Evolutionary conservation across 1,139 yeast species (phyloP).

Genomic region (Pichia sp.): DNA sequence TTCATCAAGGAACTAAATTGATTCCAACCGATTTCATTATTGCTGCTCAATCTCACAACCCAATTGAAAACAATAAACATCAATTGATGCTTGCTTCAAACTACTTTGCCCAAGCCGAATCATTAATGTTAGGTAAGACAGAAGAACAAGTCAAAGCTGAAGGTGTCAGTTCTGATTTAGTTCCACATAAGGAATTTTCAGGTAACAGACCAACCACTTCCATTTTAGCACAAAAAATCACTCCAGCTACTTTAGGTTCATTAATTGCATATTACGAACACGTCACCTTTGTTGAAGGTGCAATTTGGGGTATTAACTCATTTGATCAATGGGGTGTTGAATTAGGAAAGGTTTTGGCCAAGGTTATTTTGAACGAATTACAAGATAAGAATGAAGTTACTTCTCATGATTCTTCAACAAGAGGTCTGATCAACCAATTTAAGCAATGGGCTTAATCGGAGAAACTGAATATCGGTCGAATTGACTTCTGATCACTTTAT

Average conservation of each 20-base stretch:
- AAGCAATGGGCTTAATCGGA: constrained; percentile 52
- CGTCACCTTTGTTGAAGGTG: constrained; percentile 96
- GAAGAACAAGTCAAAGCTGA: constrained; percentile 78
- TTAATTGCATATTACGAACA: constrained; percentile 97
- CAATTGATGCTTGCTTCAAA: constrained; percentile 97
- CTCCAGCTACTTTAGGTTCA: constrained; percentile 94
- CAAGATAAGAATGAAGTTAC: constrained; percentile 48
- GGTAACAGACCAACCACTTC: constrained; percentile 99
- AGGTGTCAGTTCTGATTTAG: constrained; percentile 78
- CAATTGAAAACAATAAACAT: constrained; percentile 87
- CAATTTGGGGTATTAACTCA: constrained; percentile 98
- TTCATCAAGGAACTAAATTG: constrained; percentile 97
- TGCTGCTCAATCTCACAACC: constrained; percentile 98
- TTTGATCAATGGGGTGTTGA: constrained; percentile 99
- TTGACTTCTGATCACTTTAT: too few species aligned
- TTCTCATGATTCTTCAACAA: constrained; percentile 85
- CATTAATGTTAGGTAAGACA: constrained; percentile 92
- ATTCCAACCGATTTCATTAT: constrained; percentile 94
- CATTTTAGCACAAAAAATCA: constrained; percentile 87
- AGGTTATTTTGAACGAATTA: constrained; percentile 87
- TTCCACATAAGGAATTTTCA: constrained; percentile 92
- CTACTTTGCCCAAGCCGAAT: constrained; percentile 97
- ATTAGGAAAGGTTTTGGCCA: constrained; percentile 95
- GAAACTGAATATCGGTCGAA: too few species aligned
- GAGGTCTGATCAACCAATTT: constrained; percentile 88